A percentile compares a stretch with the other conserved stretches of the same genome.
These are phyloP conservation scores for Byssothecium circinans DNA, from an alignment of 2,329 filamentous ascomycete species.

Conservation along the genomic window DNA sequence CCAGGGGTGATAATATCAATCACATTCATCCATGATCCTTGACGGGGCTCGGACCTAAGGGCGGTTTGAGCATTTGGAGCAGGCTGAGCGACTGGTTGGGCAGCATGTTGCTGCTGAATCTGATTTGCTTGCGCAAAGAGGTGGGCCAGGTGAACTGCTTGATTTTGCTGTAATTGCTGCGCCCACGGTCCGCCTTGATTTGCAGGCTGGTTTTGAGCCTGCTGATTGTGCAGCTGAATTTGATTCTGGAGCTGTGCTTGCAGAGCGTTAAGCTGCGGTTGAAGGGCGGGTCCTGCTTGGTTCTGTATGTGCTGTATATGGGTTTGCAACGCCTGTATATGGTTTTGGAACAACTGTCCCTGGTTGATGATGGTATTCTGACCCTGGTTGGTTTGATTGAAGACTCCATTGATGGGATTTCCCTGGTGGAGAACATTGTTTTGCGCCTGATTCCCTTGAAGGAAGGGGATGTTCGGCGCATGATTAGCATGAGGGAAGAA, in stretches of 20 bases:
- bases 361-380: slow-evolving; percentile 2
- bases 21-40: slow-evolving; percentile 54
- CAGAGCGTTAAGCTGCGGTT: slow-evolving; percentile 5
- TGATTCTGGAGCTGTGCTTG: slow-evolving; percentile 17
- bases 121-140: slow-evolving; percentile 3
- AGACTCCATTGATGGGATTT: no score
- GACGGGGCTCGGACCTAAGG: slow-evolving; percentile 40
- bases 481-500: no score
- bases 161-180: slow-evolving; percentile 3
- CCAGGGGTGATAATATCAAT: slow-evolving; percentile 56
- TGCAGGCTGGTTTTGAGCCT: slow-evolving; percentile 13
- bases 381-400: not conserved
- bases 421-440: no score
- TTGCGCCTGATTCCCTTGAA: no score
- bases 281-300: slow-evolving; percentile 10
- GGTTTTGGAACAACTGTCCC: not conserved
- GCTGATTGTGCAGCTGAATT: no score
- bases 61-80: slow-evolving; percentile 20
- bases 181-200: slow-evolving; percentile 1
- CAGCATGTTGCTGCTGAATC: slow-evolving; percentile 7
- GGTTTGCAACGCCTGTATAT: slow-evolving; percentile 15
- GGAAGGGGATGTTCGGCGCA: no score
- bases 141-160: not conserved
- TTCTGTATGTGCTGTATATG: slow-evolving; percentile 25
- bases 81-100: not conserved